A percentile compares a stretch with the other conserved stretches of the same genome.
Conservation (phyloP, 2,329 filamentous ascomycete genomes). For the Calonectria honghensis region DNA sequence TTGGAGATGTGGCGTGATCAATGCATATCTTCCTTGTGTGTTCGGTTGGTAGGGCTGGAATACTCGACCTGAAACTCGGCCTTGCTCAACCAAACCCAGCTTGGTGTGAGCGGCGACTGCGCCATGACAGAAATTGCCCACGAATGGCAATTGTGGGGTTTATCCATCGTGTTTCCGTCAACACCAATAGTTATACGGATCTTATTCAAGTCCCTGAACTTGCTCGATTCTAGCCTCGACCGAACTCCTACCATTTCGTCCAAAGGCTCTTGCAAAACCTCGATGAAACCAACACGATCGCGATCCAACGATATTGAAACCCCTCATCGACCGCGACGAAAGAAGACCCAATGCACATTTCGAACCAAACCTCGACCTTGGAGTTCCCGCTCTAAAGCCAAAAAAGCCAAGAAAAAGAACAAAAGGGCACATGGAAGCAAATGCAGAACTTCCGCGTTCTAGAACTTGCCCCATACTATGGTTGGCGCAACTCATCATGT, state of each 20-base stretch:
- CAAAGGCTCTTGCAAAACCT: not conserved
- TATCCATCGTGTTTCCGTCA: too few relatives aligned
- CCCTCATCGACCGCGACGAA: not conserved
- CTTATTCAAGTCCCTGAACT: not conserved
- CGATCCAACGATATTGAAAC: not conserved
- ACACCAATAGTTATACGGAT: not conserved
- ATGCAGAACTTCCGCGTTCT: not conserved
- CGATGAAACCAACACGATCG: not conserved
- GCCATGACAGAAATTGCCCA: not conserved
- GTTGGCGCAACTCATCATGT: too few relatives aligned
- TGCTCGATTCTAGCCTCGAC: not conserved
- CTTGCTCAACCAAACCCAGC: not conserved
- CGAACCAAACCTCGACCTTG: not conserved
- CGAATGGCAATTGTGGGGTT: too few relatives aligned
- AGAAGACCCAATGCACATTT: not conserved
- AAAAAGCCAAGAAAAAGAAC: not conserved
- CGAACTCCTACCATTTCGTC: not conserved
- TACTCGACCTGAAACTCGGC: not conserved
- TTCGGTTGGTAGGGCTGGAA: not conserved
- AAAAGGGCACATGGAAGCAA: not conserved
- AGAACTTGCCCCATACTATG: not conserved
- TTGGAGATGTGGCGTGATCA: not conserved
- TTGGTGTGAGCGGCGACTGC: too few relatives aligned
- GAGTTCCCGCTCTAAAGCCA: not conserved
- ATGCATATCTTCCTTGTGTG: not conserved